These are phyloP conservation scores for Claviceps citrina DNA, from an alignment of 2,329 filamentous ascomycete genomes.

Conservation along the genomic window DNA sequence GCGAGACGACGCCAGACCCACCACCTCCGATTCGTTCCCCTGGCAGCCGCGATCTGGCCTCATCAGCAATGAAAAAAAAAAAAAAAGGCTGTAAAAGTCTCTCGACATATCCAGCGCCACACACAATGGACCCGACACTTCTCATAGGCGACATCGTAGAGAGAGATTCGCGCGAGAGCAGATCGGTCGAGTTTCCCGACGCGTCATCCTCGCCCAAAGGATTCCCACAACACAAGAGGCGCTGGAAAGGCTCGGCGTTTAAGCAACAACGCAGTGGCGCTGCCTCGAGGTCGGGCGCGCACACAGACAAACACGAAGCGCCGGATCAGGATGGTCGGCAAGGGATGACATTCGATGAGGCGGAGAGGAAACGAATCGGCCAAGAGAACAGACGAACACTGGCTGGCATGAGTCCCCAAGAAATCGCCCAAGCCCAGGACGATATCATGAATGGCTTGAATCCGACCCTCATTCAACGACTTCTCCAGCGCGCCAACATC, in stretches of 20 bases:
- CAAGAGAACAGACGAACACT: constrained; percentile 64
- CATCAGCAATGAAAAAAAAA: too few relatives aligned
- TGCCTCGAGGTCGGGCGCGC: constrained; percentile 2
- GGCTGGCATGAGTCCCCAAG: constrained; percentile 60
- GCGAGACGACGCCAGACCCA: too few relatives aligned
- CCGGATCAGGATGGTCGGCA: not conserved
- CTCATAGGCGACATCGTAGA: constrained; percentile 68
- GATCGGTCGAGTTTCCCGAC: constrained; percentile 43
- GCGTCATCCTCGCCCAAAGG: constrained; percentile 39
- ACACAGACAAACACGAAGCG: not conserved
- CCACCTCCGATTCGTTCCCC: too few relatives aligned
- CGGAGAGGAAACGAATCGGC: constrained; percentile 61
- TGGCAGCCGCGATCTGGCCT: too few relatives aligned
- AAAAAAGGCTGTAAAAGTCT: too few relatives aligned
- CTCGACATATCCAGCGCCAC: not conserved
- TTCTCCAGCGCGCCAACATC: constrained; percentile 63
- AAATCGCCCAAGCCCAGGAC: constrained; percentile 65
- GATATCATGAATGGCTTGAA: constrained; percentile 71
- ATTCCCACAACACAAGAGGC: constrained; percentile 79
- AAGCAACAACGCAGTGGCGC: constrained; percentile 38
- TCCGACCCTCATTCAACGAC: constrained; percentile 57
- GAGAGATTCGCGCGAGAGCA: constrained; percentile 43
- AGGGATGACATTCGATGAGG: constrained; percentile 21
- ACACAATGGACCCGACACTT: constrained; percentile 29
- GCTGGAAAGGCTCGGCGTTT: constrained; percentile 59